Evolutionary conservation across 2,329 filamentous ascomycete species (phyloP).

Genomic region (Fonsecaea pugnacius): DNA sequence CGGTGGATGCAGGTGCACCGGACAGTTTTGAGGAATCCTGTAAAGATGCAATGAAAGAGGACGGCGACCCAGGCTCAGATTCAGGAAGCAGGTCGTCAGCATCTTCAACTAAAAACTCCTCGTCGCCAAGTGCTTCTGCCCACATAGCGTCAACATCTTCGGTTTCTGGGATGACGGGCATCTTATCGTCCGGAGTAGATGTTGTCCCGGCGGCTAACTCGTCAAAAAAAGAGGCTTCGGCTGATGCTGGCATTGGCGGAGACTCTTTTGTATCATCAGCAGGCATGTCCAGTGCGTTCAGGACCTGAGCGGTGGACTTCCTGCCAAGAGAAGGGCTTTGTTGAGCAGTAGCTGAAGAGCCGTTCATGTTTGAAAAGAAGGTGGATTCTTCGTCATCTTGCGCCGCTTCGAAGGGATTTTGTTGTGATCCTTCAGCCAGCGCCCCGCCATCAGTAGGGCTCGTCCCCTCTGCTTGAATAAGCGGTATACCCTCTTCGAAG

Average conservation of each 20-base stretch:
- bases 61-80: conserved; percentile 45
- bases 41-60: conserved; percentile 21
- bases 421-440: not conserved
- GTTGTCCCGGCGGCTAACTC: conserved; percentile 20
- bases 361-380: conserved; percentile 28
- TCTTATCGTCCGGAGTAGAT: conserved; percentile 10
- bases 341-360: not conserved
- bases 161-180: conserved; percentile 35
- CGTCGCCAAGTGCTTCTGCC: conserved; percentile 78
- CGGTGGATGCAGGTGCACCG: conserved; percentile 16
- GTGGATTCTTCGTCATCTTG: conserved; percentile 28
- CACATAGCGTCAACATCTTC: conserved; percentile 79
- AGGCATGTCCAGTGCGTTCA: conserved; percentile 55
- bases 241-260: conserved; percentile 39
- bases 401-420: conserved; percentile 14
- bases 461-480: conserved; percentile 26
- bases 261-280: conserved; percentile 38
- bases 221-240: conserved; percentile 36
- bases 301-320: conserved; percentile 72
- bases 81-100: conserved; percentile 88
- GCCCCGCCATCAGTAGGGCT: not conserved
- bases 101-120: conserved; percentile 68
- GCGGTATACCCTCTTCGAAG: conserved; percentile 37
- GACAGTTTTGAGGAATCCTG: conserved; percentile 37
- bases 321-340: conserved; percentile 55